Percentiles rank a stretch among this genome's conserved stretches.
These are phyloP conservation scores for Xylaria digitata DNA, from an alignment of 2,329 filamentous ascomycete genomes.

Conservation along the genomic window DNA sequence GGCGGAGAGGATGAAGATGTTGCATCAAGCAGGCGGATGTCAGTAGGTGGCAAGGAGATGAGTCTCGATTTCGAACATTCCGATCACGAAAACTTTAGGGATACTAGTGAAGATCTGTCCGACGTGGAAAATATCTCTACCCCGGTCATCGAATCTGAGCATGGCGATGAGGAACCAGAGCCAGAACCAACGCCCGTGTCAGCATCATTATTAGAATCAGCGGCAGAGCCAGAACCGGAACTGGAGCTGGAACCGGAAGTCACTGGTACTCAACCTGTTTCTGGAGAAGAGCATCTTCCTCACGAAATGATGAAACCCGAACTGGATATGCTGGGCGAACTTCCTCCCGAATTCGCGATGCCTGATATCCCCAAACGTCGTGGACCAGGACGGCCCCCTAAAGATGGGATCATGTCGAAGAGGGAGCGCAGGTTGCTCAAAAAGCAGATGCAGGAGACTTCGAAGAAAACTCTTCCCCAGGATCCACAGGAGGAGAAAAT, in stretches of 20 bases:
- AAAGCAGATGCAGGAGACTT: constrained; percentile 65
- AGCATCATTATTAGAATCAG: constrained; percentile 10
- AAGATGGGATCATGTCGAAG: constrained; percentile 86
- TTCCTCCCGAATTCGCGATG: constrained; percentile 51
- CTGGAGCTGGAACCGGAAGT: constrained; percentile 7
- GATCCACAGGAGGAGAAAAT: constrained; percentile 60
- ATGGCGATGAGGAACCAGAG: constrained; percentile 44
- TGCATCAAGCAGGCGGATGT: constrained; percentile 60
- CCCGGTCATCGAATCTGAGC: constrained; percentile 50
- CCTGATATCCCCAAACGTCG: constrained; percentile 71
- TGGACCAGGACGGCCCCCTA: constrained; percentile 83
- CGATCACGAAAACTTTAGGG: constrained; percentile 66
- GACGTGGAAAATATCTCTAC: constrained; percentile 58
- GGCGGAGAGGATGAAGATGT: constrained; percentile 66
- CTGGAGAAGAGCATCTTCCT: constrained; percentile 21
- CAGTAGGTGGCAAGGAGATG: constrained; percentile 74
- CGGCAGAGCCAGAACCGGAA: not conserved
- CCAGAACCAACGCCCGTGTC: constrained; percentile 44
- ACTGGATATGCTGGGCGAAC: constrained; percentile 29
- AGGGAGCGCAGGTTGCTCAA: constrained; percentile 74
- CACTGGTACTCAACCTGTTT: constrained; percentile 22
- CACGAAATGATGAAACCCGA: constrained; percentile 30
- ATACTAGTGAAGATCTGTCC: constrained; percentile 66
- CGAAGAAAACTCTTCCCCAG: constrained; percentile 63
- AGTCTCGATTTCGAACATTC: constrained; percentile 78